phyloP scores from a whole-genome alignment of 176 grass and related monocot genomes.

The Oryza australiensis region DNA sequence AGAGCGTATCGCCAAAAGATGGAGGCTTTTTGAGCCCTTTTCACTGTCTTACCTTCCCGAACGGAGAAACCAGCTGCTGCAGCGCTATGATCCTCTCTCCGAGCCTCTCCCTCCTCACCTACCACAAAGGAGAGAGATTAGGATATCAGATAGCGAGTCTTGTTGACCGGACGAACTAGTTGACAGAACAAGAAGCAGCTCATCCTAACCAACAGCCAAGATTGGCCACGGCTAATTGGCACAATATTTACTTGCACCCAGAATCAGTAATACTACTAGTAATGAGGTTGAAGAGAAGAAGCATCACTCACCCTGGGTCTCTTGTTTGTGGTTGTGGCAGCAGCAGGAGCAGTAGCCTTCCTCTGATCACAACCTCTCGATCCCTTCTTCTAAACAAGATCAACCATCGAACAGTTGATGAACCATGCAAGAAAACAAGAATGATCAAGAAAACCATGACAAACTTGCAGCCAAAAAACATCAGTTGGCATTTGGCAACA shows the following conservation, averaged over 20 bases:
- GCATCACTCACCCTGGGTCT: slow-evolving; percentile 46
- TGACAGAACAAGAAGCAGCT: background rate
- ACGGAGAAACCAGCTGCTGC: slow-evolving; percentile 82
- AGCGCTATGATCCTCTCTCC: slow-evolving; percentile 80
- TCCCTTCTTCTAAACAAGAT: slow-evolving; percentile 50
- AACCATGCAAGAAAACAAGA: background rate
- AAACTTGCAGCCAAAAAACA: background rate
- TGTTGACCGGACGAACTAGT: background rate
- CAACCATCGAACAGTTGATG: background rate
- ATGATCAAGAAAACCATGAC: background rate
- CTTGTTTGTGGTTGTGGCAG: slow-evolving; percentile 22
- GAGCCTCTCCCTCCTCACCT: slow-evolving; percentile 67
- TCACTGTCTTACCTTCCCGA: slow-evolving; percentile 63
- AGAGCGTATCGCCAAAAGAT: slow-evolving; percentile 47
- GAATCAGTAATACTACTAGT: background rate
- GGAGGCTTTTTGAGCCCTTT: background rate
- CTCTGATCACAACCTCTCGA: slow-evolving; percentile 34
- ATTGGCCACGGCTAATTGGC: background rate
- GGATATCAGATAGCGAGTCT: background rate
- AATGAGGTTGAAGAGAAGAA: background rate
- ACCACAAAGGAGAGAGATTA: background rate
- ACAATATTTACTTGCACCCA: background rate
- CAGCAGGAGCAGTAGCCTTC: slow-evolving; percentile 2
- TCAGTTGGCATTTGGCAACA: background rate
- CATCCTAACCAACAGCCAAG: background rate